Evolutionary conservation across 2,329 filamentous ascomycete species (phyloP).

Genomic region (Cladosporium colombiae): DNA sequence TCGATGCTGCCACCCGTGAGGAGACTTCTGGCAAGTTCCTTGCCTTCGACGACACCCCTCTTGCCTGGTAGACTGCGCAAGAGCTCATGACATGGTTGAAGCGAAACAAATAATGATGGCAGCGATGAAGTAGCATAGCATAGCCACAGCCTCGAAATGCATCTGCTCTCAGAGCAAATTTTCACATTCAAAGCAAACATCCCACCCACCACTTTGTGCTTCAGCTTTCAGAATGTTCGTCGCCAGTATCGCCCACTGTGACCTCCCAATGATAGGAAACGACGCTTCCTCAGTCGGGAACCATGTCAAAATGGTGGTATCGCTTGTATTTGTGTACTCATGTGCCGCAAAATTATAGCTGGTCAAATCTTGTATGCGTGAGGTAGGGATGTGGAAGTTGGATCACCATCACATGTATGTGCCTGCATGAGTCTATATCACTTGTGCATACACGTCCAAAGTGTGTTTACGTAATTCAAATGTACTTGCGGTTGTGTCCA

Average conservation of each 20-base stretch:
- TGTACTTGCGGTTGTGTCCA: too few species aligned
- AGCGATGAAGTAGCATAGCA: background rate
- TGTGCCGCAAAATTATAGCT: background rate
- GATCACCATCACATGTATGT: too few species aligned
- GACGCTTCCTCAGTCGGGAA: too few species aligned
- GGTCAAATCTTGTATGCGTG: background rate
- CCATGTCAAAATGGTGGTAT: background rate
- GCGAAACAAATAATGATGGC: background rate
- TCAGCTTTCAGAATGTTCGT: background rate
- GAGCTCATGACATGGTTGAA: background rate
- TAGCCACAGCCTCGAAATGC: background rate
- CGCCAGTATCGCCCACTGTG: too few species aligned
- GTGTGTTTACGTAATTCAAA: too few species aligned
- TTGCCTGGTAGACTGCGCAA: background rate
- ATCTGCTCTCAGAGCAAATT: background rate
- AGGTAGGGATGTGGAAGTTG: too few species aligned
- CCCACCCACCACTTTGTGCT: background rate
- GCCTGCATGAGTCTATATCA: too few species aligned
- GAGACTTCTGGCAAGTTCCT: slow-evolving; percentile 1
- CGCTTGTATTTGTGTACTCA: background rate
- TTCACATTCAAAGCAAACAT: background rate
- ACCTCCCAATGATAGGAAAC: too few species aligned
- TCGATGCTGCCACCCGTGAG: background rate
- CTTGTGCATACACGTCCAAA: too few species aligned
- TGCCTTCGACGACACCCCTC: background rate